phyloP scores from a whole-genome alignment of 345 rosid species.

The Eucalyptus marginata region DNA sequence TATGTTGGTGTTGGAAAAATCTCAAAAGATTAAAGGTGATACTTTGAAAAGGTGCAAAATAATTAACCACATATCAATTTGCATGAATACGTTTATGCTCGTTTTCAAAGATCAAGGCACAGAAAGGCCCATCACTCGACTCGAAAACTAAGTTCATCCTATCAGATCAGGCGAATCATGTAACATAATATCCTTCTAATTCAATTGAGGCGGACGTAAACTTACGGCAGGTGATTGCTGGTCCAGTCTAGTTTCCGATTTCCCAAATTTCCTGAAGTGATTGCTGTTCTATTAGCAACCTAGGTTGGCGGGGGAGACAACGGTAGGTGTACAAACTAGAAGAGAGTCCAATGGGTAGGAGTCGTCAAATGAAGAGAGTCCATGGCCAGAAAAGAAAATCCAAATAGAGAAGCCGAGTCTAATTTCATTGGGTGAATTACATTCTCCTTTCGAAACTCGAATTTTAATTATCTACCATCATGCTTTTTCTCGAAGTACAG shows the following conservation, averaged over 20 bases:
- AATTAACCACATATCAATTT: not conserved
- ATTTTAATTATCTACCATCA: not conserved
- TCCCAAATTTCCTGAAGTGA: not conserved
- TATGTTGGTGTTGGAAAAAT: not conserved
- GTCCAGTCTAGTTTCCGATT: not conserved
- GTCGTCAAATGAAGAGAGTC: not conserved
- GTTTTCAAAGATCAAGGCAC: not conserved
- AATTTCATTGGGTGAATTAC: not conserved
- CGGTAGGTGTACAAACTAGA: not conserved
- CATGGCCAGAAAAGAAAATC: not conserved
- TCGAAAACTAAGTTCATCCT: not conserved
- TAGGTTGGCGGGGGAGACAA: not conserved
- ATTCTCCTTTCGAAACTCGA: not conserved
- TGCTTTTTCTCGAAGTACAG: not conserved
- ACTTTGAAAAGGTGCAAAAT: not conserved
- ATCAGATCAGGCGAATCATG: not conserved
- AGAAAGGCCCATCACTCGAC: accelerated
- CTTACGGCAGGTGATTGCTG: not conserved
- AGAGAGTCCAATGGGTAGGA: not conserved
- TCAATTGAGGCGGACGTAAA: not conserved
- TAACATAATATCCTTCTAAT: not conserved
- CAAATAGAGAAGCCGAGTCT: not conserved
- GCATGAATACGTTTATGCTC: not conserved
- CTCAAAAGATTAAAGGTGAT: not conserved
- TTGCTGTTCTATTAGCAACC: not conserved